Conservation (phyloP, 371 early-diverging fungal genomes). For the Spiromyces aspiralis region DNA sequence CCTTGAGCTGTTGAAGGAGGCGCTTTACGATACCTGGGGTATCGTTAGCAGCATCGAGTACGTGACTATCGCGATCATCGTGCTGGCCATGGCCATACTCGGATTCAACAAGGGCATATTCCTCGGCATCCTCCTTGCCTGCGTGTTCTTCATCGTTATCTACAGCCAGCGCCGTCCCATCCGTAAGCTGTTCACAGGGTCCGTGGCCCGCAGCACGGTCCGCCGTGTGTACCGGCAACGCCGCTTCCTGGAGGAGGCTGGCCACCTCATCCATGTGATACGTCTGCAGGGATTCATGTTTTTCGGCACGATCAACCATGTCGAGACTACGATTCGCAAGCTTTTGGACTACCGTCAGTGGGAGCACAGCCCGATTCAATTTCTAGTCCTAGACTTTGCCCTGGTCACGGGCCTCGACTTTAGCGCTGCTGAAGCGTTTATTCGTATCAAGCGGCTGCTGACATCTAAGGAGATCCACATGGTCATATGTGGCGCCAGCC, state of each 20-base stretch:
- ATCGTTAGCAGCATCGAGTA: slow-evolving; percentile 77
- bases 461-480: slow-evolving; percentile 52
- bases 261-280: slow-evolving; percentile 70
- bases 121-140: slow-evolving; percentile 80
- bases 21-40: slow-evolving; percentile 69
- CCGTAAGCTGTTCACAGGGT: slow-evolving; percentile 58
- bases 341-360: slow-evolving; percentile 42
- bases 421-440: slow-evolving; percentile 84
- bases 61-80: slow-evolving; percentile 66
- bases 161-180: slow-evolving; percentile 66
- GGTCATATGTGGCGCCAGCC: slow-evolving; percentile 63
- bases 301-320: slow-evolving; percentile 83
- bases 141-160: slow-evolving; percentile 81
- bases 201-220: slow-evolving; percentile 69
- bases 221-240: slow-evolving; percentile 78
- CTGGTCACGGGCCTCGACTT: slow-evolving; percentile 88
- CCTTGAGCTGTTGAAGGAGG: slow-evolving; percentile 79
- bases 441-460: slow-evolving; percentile 65
- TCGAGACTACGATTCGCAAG: slow-evolving; percentile 59
- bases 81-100: slow-evolving; percentile 62
- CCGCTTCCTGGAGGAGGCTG: slow-evolving; percentile 63
- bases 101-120: slow-evolving; percentile 93
- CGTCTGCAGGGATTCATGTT: slow-evolving; percentile 86
- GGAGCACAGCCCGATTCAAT: slow-evolving; percentile 55
- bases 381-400: slow-evolving; percentile 72